A percentile compares a stretch with the other conserved stretches of the same genome.
These are phyloP conservation scores for Daedaleopsis nitida DNA, from an alignment of 768 basidiomycete species.

Conservation along the genomic window DNA sequence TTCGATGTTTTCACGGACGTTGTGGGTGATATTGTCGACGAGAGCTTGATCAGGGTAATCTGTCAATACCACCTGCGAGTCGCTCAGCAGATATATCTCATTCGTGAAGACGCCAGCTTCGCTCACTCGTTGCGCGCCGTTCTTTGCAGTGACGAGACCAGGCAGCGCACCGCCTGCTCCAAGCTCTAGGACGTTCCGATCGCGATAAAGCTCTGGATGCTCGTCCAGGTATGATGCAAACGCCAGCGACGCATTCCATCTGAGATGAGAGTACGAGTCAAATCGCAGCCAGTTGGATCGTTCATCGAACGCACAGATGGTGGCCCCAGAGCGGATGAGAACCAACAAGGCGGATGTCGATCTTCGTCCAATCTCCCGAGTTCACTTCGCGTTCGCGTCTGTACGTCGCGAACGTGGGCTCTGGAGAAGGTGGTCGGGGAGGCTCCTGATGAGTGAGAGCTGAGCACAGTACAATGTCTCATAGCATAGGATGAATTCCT, in stretches of 20 bases:
- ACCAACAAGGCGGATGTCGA: constrained; percentile 73
- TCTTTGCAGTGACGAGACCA: constrained; percentile 69
- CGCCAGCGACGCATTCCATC: constrained; percentile 81
- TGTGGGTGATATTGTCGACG: constrained; percentile 72
- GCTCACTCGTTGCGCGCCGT: constrained; percentile 69
- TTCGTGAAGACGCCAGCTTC: not conserved
- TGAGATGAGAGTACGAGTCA: constrained; percentile 26
- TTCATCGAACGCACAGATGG: constrained; percentile 52
- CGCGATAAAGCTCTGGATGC: constrained; percentile 46
- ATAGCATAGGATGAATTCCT: not conserved
- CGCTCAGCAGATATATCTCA: not conserved
- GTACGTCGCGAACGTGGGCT: constrained; percentile 57
- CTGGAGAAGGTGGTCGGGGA: constrained; percentile 66
- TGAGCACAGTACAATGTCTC: not conserved
- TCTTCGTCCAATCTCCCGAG: constrained; percentile 30
- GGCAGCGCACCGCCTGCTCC: constrained; percentile 95
- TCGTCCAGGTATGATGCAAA: constrained; percentile 71
- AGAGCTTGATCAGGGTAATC: constrained; percentile 88
- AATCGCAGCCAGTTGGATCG: too few relatives aligned
- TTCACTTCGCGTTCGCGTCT: constrained; percentile 31
- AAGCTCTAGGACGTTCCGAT: constrained; percentile 72
- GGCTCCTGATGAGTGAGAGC: constrained; percentile 49
- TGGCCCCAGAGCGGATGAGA: constrained; percentile 84
- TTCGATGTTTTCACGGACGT: constrained; percentile 61
- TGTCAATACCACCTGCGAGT: constrained; percentile 74